These are phyloP conservation scores for Tricholoma flavovirens DNA, from an alignment of 768 basidiomycete species.

Conservation along the genomic window DNA sequence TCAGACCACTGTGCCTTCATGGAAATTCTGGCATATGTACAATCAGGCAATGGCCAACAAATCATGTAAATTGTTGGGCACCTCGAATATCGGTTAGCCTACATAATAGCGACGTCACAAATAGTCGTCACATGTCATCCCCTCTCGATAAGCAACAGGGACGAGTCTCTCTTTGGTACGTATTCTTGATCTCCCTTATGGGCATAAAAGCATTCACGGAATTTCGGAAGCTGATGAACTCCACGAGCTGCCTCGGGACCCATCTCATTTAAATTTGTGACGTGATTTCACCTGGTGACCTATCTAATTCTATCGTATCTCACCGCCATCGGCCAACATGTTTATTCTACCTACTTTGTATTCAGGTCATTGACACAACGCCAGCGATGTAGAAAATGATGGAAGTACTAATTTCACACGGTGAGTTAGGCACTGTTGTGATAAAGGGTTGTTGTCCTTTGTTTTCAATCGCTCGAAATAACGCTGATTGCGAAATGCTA, in stretches of 20 bases:
- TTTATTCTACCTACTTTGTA: background rate
- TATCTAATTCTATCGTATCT: background rate
- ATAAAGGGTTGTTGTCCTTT: background rate
- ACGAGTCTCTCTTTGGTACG: background rate
- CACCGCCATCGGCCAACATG: background rate
- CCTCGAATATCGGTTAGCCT: background rate
- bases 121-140: background rate
- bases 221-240: background rate
- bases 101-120: background rate
- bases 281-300: background rate
- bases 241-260: background rate
- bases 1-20: too few relatives aligned
- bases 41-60: too few relatives aligned
- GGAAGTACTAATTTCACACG: background rate
- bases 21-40: background rate
- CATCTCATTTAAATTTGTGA: background rate
- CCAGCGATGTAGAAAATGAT: background rate
- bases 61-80: background rate
- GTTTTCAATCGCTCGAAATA: background rate
- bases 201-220: background rate
- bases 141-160: background rate
- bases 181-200: background rate
- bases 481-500: background rate
- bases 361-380: background rate
- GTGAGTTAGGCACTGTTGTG: background rate